Percentiles rank a stretch among this genome's conserved stretches.
These are phyloP conservation scores for Castanea mollissima DNA, from an alignment of 306 rosid species.

Conservation along the genomic window DNA sequence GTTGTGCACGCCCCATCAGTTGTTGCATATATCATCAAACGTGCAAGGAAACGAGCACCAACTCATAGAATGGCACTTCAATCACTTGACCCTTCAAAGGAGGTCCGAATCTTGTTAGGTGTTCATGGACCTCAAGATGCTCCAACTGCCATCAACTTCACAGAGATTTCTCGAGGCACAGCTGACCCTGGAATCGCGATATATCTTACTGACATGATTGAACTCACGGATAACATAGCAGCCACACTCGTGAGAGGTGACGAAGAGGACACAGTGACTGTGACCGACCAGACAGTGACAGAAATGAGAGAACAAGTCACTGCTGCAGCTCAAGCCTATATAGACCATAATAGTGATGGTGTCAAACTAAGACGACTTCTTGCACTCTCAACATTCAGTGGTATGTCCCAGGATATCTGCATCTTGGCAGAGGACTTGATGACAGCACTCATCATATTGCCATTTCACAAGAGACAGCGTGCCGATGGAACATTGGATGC, in stretches of 20 bases:
- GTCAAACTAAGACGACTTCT: conserved; percentile 49
- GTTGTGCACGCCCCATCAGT: conserved; percentile 65
- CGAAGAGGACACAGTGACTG: conserved; percentile 42
- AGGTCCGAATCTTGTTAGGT: conserved; percentile 60
- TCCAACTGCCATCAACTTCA: conserved; percentile 58
- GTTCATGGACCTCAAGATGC: conserved; percentile 69
- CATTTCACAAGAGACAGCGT: conserved; percentile 68
- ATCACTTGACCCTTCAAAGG: conserved; percentile 56
- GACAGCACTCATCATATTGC: conserved; percentile 73
- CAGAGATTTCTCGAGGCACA: conserved; percentile 73
- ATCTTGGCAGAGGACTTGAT: conserved; percentile 68
- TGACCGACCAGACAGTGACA: conserved; percentile 42
- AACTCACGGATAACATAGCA: conserved; percentile 63
- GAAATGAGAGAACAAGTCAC: conserved; percentile 70
- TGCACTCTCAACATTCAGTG: conserved; percentile 57
- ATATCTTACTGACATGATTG: conserved; percentile 72
- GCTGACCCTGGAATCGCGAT: conserved; percentile 59
- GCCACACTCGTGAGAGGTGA: conserved; percentile 47
- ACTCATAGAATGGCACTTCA: conserved; percentile 74
- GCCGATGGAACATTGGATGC: conserved; percentile 53
- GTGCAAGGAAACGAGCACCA: conserved; percentile 69
- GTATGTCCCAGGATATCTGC: conserved; percentile 65
- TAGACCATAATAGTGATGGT: conserved; percentile 43
- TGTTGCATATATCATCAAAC: conserved; percentile 70
- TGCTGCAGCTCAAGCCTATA: conserved; percentile 46